phyloP scores from a whole-genome alignment of 805 yeast genomes.

The Candida palmyrensis region DNA sequence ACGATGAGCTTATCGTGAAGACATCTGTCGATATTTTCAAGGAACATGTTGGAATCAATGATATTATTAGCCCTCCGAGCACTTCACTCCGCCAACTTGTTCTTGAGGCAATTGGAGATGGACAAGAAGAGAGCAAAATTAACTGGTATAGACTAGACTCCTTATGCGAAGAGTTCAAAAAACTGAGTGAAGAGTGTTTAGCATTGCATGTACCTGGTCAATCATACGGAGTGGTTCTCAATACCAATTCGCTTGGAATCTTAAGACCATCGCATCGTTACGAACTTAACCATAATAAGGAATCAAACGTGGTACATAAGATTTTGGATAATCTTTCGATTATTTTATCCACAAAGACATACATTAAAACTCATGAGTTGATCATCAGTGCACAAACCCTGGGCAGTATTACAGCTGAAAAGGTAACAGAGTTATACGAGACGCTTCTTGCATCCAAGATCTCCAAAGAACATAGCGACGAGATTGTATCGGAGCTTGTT shows the following conservation, averaged over 20 bases:
- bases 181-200: conserved; percentile 55
- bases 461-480: conserved; percentile 17
- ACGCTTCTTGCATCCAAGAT: conserved; percentile 19
- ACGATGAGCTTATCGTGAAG: conserved; percentile 42
- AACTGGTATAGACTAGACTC: conserved; percentile 70
- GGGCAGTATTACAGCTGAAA: conserved; percentile 10
- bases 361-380: conserved; percentile 16
- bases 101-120: conserved; percentile 15
- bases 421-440: conserved; percentile 19
- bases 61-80: conserved; percentile 1
- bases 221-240: conserved; percentile 8
- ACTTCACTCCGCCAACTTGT: conserved; percentile 21
- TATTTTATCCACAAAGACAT: conserved; percentile 26
- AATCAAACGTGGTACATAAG: too few relatives aligned
- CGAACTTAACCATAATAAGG: conserved; percentile 27
- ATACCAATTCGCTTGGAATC: conserved; percentile 29
- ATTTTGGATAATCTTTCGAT: conserved; percentile 17
- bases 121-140: conserved; percentile 26
- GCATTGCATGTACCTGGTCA: conserved; percentile 16
- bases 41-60: conserved; percentile 22
- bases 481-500: conserved; percentile 17
- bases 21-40: conserved; percentile 51
- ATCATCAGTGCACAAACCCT: conserved; percentile 9
- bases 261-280: conserved; percentile 27
- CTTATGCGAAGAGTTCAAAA: conserved; percentile 66